A percentile compares a stretch with the other conserved stretches of the same genome.
phyloP scores from a whole-genome alignment of 306 rosid genomes.

The Acacia crassicarpa region DNA sequence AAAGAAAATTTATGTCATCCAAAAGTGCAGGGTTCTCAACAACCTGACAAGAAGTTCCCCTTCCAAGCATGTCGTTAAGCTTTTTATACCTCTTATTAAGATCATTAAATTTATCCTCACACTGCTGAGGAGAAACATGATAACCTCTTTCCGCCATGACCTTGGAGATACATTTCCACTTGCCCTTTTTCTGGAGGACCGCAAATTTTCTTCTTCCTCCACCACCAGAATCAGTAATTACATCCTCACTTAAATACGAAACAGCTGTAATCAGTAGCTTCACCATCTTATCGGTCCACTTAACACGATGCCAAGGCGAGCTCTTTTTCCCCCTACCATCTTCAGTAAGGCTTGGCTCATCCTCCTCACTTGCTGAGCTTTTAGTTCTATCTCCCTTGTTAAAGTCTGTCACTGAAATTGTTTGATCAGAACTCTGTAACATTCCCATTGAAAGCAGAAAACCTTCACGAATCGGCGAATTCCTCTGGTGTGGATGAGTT shows the following conservation, averaged over 20 bases:
- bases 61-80: constrained; percentile 85
- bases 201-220: constrained; percentile 68
- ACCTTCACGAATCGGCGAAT: constrained; percentile 58
- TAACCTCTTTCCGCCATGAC: constrained; percentile 92
- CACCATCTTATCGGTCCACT: constrained; percentile 96
- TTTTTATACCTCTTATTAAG: constrained; percentile 91
- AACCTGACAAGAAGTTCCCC: constrained; percentile 93
- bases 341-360: constrained; percentile 74
- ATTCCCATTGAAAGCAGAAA: constrained; percentile 65
- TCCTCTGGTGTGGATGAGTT: constrained; percentile 59
- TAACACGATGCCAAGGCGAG: constrained; percentile 87
- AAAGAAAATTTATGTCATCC: constrained; percentile 62
- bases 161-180: constrained; percentile 90
- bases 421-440: constrained; percentile 60
- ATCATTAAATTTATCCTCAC: constrained; percentile 96
- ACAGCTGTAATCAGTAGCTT: constrained; percentile 89
- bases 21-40: constrained; percentile 80
- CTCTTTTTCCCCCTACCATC: constrained; percentile 85
- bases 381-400: constrained; percentile 67
- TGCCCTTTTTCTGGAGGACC: constrained; percentile 82
- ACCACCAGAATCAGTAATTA: constrained; percentile 45
- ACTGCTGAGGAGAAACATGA: constrained; percentile 95
- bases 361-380: constrained; percentile 79
- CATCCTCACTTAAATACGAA: constrained; percentile 81
- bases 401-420: constrained; percentile 58